These are phyloP conservation scores for Trichoderma citrinoviride DNA, from an alignment of 2,329 filamentous ascomycete genomes.

Conservation along the genomic window DNA sequence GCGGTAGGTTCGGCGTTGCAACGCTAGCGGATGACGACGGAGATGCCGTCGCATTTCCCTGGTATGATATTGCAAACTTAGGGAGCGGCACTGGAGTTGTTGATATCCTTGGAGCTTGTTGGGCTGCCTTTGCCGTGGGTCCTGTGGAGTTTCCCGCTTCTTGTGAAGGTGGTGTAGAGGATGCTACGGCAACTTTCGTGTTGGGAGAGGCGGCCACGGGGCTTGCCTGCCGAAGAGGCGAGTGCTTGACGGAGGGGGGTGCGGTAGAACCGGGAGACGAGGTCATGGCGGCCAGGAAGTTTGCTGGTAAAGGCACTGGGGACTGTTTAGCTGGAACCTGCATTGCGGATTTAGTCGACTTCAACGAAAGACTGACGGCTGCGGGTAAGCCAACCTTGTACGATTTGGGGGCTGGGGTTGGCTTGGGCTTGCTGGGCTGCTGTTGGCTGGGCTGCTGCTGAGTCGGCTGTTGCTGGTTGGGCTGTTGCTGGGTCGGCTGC, in stretches of 20 bases:
- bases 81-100: slow-evolving; percentile 37
- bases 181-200: slow-evolving; percentile 19
- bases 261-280: slow-evolving; percentile 29
- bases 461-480: too few species aligned
- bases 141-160: neutral
- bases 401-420: slow-evolving; percentile 29
- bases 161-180: neutral
- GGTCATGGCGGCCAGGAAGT: slow-evolving; percentile 43
- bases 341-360: slow-evolving; percentile 33
- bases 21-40: neutral
- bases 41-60: neutral
- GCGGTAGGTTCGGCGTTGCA: neutral
- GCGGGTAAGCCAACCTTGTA: slow-evolving; percentile 36
- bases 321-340: slow-evolving; percentile 42
- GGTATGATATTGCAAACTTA: slow-evolving; percentile 23
- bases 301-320: slow-evolving; percentile 44
- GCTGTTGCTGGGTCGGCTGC: too few species aligned
- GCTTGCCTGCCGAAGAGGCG: slow-evolving; percentile 20
- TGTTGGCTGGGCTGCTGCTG: neutral
- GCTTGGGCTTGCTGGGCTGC: slow-evolving; percentile 29
- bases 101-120: slow-evolving; percentile 24
- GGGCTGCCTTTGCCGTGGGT: neutral
- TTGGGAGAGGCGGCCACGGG: slow-evolving; percentile 6
- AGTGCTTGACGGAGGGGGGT: slow-evolving; percentile 22
- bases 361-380: slow-evolving; percentile 26